Conservation (phyloP, 768 basidiomycete genomes). For the Crassisporium funariophilum region DNA sequence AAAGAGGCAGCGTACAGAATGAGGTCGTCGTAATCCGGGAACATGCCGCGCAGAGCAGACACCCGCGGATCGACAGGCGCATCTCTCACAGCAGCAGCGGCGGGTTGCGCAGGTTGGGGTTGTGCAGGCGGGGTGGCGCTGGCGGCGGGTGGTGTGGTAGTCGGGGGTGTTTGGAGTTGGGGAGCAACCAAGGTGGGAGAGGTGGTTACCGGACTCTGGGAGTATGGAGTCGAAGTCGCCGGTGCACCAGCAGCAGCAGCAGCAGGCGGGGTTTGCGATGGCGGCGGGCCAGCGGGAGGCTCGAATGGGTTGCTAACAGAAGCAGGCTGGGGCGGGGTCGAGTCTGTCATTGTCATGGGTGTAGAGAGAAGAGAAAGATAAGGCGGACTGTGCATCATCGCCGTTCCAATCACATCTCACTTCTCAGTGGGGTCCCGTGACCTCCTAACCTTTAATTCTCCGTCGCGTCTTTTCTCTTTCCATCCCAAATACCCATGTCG, state of each 20-base stretch:
- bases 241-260: not conserved
- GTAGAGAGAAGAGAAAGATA: not conserved
- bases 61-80: slow-evolving; percentile 49
- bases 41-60: slow-evolving; percentile 62
- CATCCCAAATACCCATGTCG: no score
- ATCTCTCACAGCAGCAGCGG: slow-evolving; percentile 14
- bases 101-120: slow-evolving; percentile 4
- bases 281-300: not conserved
- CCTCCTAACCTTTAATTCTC: no score
- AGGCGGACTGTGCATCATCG: no score
- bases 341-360: not conserved
- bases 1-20: slow-evolving; percentile 50
- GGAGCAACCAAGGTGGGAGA: no score
- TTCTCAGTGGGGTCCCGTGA: no score
- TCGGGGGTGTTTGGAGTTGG: not conserved
- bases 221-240: not conserved
- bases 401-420: no score
- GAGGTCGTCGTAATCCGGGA: slow-evolving; percentile 79
- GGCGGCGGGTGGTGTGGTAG: not conserved
- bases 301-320: not conserved
- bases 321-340: not conserved
- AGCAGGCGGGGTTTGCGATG: not conserved
- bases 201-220: no score
- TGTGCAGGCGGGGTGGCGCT: not conserved
- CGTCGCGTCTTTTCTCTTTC: no score